phyloP scores from a whole-genome alignment of 192 early-diverging fungal genomes.

The Mortierella alpina region DNA sequence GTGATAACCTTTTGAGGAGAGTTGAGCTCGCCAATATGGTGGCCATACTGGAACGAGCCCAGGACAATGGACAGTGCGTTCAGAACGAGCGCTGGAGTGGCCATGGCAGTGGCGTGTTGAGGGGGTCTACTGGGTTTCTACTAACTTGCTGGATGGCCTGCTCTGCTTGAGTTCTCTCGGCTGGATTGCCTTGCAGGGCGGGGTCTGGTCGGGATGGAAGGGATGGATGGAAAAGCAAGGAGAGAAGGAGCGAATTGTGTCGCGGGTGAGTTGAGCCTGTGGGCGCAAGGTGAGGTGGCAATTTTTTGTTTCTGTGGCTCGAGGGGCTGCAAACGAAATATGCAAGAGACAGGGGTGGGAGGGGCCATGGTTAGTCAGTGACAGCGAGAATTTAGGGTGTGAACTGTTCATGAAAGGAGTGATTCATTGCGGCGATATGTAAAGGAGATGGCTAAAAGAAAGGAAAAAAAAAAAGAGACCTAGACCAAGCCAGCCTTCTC shows the following conservation, averaged over 20 bases:
- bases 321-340: too few relatives aligned
- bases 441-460: too few relatives aligned
- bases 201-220: background rate
- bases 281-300: too few relatives aligned
- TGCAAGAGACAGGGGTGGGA: too few relatives aligned
- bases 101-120: constrained; percentile 21
- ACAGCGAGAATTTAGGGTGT: too few relatives aligned
- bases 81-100: constrained; percentile 50
- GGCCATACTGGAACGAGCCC: constrained; percentile 69
- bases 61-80: constrained; percentile 56
- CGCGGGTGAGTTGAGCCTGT: too few relatives aligned
- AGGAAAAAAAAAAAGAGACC: background rate
- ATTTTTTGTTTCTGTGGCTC: too few relatives aligned
- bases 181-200: background rate
- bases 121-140: background rate
- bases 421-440: too few relatives aligned
- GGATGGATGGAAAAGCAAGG: background rate
- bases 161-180: background rate
- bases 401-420: too few relatives aligned
- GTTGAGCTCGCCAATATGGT: constrained; percentile 71
- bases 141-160: background rate
- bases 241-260: background rate
- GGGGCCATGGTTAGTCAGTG: too few relatives aligned
- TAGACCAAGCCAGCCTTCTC: constrained; percentile 59
- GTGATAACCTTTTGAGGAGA: constrained; percentile 66